Base-by-base conservation (phyloP, 306 rosid genomes). In the Leucaena leucocephala region DNA sequence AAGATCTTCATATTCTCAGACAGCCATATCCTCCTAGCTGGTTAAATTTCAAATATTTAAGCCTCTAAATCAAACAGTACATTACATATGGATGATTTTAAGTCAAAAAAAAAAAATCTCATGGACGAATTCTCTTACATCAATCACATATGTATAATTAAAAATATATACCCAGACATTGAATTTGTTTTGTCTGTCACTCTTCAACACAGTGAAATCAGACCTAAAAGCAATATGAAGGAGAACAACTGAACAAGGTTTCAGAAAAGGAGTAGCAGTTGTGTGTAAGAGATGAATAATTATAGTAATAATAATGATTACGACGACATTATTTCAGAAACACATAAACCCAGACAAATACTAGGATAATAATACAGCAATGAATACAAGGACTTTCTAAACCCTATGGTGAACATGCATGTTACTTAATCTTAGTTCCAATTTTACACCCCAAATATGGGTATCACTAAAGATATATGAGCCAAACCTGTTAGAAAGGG, bases 361-460 rank as follows among this genome's bases (percentile, higher is more conserved):
- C 43, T 54, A 54, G 27, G 61, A 6, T n/a, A 34, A 63, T 63
- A 35, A 35, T 34, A 7, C 11, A 2, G 67, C 43, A 35, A 63
- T 5, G n/a, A 4, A 1, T 19, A 15, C 22, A 46, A 68, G 16
- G 54, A 17, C 43, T 52, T 43, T 43, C 36, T 76, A 44, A 63
- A 64, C 17, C 68, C 33, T 45, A 61, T 4, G 35, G 61, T 49
- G 35, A 49, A 76, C 27, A 52, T 77, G 11, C 4, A 21, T 49
- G 43, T 13, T 16, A 82, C 22, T 63, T 61, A 65, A 68, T 45
- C 36, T 42, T 62, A 55, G 59, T 22, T 73, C 71, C 14, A 66
- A 46, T 21, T 42, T 71, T 54, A 43, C 7, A 17, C 11, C 45
- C 33, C 57, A 27, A 61, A 59, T 40, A 34, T n/a, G 69, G 66